Base-by-base conservation (phyloP, 768 basidiomycete genomes). In the Pleurotus giganteus region DNA sequence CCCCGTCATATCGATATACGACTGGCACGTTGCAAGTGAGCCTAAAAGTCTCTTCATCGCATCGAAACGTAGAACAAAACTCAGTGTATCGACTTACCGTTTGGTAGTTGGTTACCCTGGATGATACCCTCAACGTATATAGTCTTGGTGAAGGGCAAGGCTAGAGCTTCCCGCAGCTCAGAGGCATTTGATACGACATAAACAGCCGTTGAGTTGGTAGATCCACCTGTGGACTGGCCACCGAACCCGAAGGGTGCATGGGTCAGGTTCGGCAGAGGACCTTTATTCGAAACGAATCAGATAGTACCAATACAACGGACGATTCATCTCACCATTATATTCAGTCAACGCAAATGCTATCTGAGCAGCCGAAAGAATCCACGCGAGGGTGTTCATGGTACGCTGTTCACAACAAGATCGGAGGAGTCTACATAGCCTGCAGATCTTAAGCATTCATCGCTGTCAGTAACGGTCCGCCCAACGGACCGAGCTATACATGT, bases 101-200 rank as follows among this genome's bases (percentile, higher is more conserved):
- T 54, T 21, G 44, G 32, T 19, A 51, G 23, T 43, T 61, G 58
- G 31, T 59, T 62, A 2, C 61, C 58, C 9, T 60, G 53, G 31
- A 62, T 62, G 5, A 49, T 62, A 36, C 61, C 61, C 24, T 61
- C 60, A 2, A 61, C 61, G 53, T 62, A 60, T 2, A 60, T 55
- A 8, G 57, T 57, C 53, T 60, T 55, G 24, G 53, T 26, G 43
- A 53, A 50, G 8, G 61, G 58, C 21, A 59, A 31, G 9, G 51
- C 54, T 26, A 61, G 24, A 7, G 60, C 60, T 43, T 56, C 55
- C 17, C 55, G 50, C 11, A 59, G 54, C 29, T 62, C 61, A 31
- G 56, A 44, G 4, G 54, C 53, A 28, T 57, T 58, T 6, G 58
- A 55, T 11, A 61, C 61, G 19, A 62, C 29, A 31, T 52, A 62